Evolutionary conservation across 2,329 filamentous ascomycete genomes (phyloP).

Genomic region (Penicillium sp.): DNA sequence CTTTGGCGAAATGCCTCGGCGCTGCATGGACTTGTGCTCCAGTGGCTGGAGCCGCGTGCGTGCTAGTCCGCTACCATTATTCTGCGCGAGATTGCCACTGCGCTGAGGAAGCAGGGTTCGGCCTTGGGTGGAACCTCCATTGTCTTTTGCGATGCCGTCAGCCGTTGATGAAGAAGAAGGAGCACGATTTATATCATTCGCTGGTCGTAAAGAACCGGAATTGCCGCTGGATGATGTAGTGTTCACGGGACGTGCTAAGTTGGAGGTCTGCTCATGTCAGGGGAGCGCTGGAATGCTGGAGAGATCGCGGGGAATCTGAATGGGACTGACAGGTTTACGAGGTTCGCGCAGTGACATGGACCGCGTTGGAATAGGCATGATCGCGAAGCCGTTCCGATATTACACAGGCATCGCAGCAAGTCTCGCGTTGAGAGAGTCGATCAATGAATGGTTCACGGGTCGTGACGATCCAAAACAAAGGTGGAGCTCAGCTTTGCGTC

Average conservation of each 20-base stretch:
- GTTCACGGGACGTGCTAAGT: conserved; percentile 21
- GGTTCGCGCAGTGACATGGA: conserved; percentile 36
- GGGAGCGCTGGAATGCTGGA: conserved; percentile 14
- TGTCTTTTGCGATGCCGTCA: conserved; percentile 14
- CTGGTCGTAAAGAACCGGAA: conserved; percentile 3
- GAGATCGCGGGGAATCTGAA: conserved; percentile 8
- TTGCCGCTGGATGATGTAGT: conserved; percentile 12
- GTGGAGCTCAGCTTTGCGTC: conserved; percentile 1
- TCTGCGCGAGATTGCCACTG: conserved; percentile 20
- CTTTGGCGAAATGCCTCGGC: conserved; percentile 17
- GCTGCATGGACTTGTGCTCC: conserved; percentile 19
- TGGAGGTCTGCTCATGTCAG: conserved; percentile 20
- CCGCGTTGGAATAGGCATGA: conserved; percentile 43
- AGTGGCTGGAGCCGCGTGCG: conserved; percentile 18
- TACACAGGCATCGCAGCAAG: not conserved
- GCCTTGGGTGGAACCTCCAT: conserved; percentile 20
- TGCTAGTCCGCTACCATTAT: conserved; percentile 16
- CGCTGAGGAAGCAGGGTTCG: conserved; percentile 36
- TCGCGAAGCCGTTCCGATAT: conserved; percentile 2
- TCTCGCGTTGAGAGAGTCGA: not conserved
- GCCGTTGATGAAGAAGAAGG: conserved; percentile 13
- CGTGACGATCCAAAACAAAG: conserved; percentile 6
- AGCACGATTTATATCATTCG: conserved; percentile 9
- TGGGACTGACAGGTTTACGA: conserved; percentile 30
- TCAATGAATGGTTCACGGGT: conserved; percentile 2